phyloP scores from a whole-genome alignment of 345 rosid genomes.

The Citrus mangshanensis region DNA sequence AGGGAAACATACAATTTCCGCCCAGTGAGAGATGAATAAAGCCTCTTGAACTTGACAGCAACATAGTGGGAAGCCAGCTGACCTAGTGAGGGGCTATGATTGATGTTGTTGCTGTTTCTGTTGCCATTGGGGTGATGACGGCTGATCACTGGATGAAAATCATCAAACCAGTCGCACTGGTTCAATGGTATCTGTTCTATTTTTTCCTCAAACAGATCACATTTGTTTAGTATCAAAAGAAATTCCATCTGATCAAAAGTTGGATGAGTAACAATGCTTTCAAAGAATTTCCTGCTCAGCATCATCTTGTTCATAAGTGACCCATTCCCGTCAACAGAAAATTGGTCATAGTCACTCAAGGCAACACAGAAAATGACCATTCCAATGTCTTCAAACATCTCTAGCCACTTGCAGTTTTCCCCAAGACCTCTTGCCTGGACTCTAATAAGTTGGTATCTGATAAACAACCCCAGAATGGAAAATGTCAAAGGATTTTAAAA shows the following conservation, averaged over 20 bases:
- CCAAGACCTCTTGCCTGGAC: constrained; percentile 83
- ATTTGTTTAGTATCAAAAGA: constrained; percentile 82
- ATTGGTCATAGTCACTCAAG: constrained; percentile 79
- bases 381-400: constrained; percentile 98
- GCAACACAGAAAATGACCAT: constrained; percentile 81
- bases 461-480: constrained; percentile 4
- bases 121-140: constrained; percentile 40
- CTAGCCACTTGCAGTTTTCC: constrained; percentile 95
- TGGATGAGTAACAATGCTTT: constrained; percentile 80
- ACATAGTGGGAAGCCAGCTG: constrained; percentile 81
- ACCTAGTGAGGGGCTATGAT: constrained; percentile 63
- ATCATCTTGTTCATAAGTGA: constrained; percentile 66
- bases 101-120: constrained; percentile 51
- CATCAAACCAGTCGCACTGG: constrained; percentile 85
- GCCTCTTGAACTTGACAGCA: constrained; percentile 86
- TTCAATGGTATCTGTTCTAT: constrained; percentile 62
- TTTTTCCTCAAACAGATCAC: constrained; percentile 78
- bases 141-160: constrained; percentile 80
- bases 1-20: constrained; percentile 63
- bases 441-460: constrained; percentile 91
- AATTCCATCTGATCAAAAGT: constrained; percentile 87
- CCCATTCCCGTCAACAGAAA: constrained; percentile 49
- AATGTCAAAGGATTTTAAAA: background rate
- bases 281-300: constrained; percentile 66
- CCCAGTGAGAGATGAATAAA: constrained; percentile 66